Conservation (phyloP, 1,284 basidiomycete genomes). For the Ustilago loliicola region DNA sequence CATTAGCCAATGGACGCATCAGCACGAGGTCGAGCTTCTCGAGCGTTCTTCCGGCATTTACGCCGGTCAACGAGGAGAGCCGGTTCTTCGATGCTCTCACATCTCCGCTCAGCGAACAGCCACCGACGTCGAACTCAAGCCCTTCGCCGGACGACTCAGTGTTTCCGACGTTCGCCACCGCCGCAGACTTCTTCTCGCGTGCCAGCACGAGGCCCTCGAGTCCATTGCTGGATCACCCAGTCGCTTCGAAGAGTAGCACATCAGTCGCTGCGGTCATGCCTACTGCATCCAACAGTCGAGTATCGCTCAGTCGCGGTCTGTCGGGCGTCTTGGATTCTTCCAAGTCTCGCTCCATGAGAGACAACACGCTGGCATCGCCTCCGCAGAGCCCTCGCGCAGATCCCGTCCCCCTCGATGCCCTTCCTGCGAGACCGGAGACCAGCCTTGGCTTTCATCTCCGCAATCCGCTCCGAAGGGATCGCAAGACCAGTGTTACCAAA, state of each 20-base stretch:
- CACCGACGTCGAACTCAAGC: constrained; percentile 1
- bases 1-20: constrained; percentile 7
- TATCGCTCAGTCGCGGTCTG: constrained; percentile 29
- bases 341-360: constrained; percentile 6
- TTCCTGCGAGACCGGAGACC: constrained; percentile 34
- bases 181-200: constrained; percentile 20
- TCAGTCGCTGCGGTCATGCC: neutral
- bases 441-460: constrained; percentile 39
- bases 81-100: constrained; percentile 41
- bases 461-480: constrained; percentile 37
- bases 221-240: constrained; percentile 8
- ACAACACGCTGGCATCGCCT: constrained; percentile 10
- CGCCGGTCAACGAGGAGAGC: constrained; percentile 31
- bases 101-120: constrained; percentile 23
- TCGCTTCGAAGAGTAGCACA: constrained; percentile 12
- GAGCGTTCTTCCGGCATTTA: constrained; percentile 18
- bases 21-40: constrained; percentile 21
- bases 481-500: constrained; percentile 22
- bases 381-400: constrained; percentile 16
- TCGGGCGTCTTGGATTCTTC: constrained; percentile 28
- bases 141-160: constrained; percentile 19
- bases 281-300: neutral
- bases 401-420: neutral
- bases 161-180: constrained; percentile 31
- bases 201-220: constrained; percentile 5